These are phyloP conservation scores for Colletotrichum truncatum DNA, from an alignment of 2,329 filamentous ascomycete genomes.

Conservation along the genomic window DNA sequence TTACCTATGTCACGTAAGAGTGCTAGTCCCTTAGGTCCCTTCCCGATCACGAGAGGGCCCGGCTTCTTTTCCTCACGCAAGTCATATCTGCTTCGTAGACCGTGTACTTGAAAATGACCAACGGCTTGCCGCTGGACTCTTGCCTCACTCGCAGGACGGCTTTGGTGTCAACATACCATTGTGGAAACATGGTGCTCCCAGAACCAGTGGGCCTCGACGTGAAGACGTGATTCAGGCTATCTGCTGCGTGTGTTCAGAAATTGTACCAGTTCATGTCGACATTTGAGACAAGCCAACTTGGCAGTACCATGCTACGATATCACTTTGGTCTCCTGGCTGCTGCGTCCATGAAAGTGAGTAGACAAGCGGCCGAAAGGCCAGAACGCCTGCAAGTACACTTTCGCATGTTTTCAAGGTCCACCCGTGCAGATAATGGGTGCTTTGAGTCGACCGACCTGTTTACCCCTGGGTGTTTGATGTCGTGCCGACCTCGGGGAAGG, in stretches of 20 bases:
- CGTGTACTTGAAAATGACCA: background rate
- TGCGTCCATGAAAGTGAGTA: background rate
- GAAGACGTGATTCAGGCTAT: background rate
- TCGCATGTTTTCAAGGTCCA: background rate
- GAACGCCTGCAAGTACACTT: background rate
- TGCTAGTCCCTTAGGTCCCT: no score
- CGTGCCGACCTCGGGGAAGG: background rate
- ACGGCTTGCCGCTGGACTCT: background rate
- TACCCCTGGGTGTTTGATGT: conserved; percentile 21
- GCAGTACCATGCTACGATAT: background rate
- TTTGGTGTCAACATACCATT: background rate
- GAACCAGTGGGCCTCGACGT: background rate
- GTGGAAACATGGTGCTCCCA: background rate
- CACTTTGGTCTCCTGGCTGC: background rate
- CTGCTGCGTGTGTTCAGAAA: conserved; percentile 2
- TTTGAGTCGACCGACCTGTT: conserved; percentile 14
- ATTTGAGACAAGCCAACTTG: conserved; percentile 13
- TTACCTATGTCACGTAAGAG: background rate
- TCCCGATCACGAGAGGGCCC: no score
- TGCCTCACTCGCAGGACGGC: background rate
- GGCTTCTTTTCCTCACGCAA: background rate
- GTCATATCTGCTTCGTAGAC: background rate
- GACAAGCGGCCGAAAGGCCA: background rate
- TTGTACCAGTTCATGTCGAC: background rate
- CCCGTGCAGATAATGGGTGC: background rate